Evolutionary conservation across 495 filamentous ascomycete genomes (phyloP), one percentile per base, ranked within the genome.

Genomic region (Choiromyces venosus): DNA sequence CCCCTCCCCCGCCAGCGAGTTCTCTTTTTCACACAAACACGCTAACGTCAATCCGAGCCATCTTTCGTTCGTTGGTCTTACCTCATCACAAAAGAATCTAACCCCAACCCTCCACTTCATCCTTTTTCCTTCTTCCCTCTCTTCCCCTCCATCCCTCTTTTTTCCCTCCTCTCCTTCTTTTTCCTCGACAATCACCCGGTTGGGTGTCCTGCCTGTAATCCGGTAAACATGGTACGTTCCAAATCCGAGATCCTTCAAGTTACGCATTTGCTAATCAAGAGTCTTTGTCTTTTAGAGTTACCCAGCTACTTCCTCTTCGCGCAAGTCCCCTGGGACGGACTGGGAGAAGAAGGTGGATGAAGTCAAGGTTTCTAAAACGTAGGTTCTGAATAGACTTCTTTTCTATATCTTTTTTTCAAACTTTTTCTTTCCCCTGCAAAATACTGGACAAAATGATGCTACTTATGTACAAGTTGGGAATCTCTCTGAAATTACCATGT

Each of bases 401-500:
- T 36, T 64, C 56, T 40, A 74, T 67, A 70, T 71, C 65, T 37
- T 64, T 40, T 64, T 37, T 40, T 61, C 68, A 65, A 72, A 65
- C 65, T 69, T 35, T n/a, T 21, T 40, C 68, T 68, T 35, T 37
- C 66, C 68, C 35, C 37, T 38, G 25, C 56, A 76, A 71, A 78
- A 81, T 74, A 78, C 71, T 69, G 52, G 75, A 83, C 75, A 82
- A 67, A 72, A 94, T 95, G 93, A 97, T 97, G 95, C 87, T 87
- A 82, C 35, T 21, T 82, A 85, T 85, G 86, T 85, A 89, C 89
- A 94, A 94, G 94, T 94, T 98, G 95, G 95, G 96, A 99, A 99
- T 99, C 95, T 99, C 95, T 99, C 95, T 89, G 91, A 99, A 91
- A 86, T 82, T 85, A 82, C 74, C 82, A 84, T 98, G 95, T 89